A percentile compares a stretch with the other conserved stretches of the same genome.
These are phyloP conservation scores for Colletotrichum gloeosporioides DNA, from an alignment of 2,329 filamentous ascomycete genomes.

Conservation along the genomic window DNA sequence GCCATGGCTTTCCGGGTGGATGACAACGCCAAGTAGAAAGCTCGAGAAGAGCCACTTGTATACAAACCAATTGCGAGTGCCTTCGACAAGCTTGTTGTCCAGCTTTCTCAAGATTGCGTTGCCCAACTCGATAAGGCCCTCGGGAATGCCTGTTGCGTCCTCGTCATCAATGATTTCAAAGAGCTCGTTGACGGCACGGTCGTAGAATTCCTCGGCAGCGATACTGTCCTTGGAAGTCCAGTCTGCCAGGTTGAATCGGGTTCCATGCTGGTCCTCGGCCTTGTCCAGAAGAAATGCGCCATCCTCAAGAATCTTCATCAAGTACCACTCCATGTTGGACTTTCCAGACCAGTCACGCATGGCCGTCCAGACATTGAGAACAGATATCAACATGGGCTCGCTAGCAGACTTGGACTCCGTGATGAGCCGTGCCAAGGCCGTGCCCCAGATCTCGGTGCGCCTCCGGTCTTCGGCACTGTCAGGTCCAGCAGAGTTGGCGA, in stretches of 20 bases:
- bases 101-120: constrained; percentile 83
- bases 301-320: constrained; percentile 93
- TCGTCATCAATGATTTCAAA: constrained; percentile 89
- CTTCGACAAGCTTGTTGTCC: constrained; percentile 72
- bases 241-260: constrained; percentile 72
- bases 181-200: constrained; percentile 77
- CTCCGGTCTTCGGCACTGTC: constrained; percentile 82
- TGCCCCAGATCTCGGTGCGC: constrained; percentile 87
- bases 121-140: constrained; percentile 82
- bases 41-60: constrained; percentile 92
- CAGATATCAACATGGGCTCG: constrained; percentile 81
- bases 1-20: constrained; percentile 82
- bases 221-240: constrained; percentile 82
- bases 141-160: constrained; percentile 83
- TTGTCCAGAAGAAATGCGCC: constrained; percentile 90
- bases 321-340: constrained; percentile 88
- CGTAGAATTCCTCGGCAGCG: constrained; percentile 87
- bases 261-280: constrained; percentile 78
- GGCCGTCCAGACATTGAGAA: constrained; percentile 86
- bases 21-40: constrained; percentile 83
- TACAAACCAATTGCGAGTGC: constrained; percentile 82
- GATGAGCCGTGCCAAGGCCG: constrained; percentile 83
- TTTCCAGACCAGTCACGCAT: constrained; percentile 91
- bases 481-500: constrained; percentile 83
- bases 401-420: constrained; percentile 76